phyloP scores from a whole-genome alignment of 1,284 basidiomycete genomes.

The Trametes polyzona region DNA sequence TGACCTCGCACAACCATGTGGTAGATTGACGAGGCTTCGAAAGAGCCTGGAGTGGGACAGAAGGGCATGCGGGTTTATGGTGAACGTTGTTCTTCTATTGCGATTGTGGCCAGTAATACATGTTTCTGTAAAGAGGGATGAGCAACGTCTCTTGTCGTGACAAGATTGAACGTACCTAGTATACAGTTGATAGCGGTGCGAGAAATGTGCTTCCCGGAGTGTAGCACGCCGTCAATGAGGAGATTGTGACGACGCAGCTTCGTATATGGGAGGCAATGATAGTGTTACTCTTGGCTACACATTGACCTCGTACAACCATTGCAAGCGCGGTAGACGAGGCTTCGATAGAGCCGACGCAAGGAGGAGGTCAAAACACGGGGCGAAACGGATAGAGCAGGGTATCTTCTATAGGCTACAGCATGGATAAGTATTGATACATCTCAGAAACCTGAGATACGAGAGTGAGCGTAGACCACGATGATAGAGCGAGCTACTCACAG shows the following conservation, averaged over 20 bases:
- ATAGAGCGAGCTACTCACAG: slow-evolving; percentile 28
- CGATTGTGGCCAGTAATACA: too few species aligned
- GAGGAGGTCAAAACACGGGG: slow-evolving; percentile 28
- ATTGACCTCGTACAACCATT: slow-evolving; percentile 32
- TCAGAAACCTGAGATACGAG: slow-evolving; percentile 50
- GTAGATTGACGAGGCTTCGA: slow-evolving; percentile 63
- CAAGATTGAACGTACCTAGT: background rate
- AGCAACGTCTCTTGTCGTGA: background rate
- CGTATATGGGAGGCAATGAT: slow-evolving; percentile 15
- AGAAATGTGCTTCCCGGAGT: slow-evolving; percentile 23
- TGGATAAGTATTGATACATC: slow-evolving; percentile 15
- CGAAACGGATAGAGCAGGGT: slow-evolving; percentile 44
- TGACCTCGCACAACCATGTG: slow-evolving; percentile 29
- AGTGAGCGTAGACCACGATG: too few species aligned
- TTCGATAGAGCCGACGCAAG: slow-evolving; percentile 67
- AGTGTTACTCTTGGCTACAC: slow-evolving; percentile 24
- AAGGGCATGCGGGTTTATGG: background rate
- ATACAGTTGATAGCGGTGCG: background rate
- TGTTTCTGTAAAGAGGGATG: background rate
- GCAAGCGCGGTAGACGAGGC: slow-evolving; percentile 49
- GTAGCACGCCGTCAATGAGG: slow-evolving; percentile 22
- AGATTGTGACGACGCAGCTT: slow-evolving; percentile 19
- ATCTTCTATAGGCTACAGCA: slow-evolving; percentile 20
- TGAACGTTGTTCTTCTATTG: background rate
- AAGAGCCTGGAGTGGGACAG: slow-evolving; percentile 48